Conservation (phyloP, 169 alveolate genomes). For the Plasmodium falciparum region DNA sequence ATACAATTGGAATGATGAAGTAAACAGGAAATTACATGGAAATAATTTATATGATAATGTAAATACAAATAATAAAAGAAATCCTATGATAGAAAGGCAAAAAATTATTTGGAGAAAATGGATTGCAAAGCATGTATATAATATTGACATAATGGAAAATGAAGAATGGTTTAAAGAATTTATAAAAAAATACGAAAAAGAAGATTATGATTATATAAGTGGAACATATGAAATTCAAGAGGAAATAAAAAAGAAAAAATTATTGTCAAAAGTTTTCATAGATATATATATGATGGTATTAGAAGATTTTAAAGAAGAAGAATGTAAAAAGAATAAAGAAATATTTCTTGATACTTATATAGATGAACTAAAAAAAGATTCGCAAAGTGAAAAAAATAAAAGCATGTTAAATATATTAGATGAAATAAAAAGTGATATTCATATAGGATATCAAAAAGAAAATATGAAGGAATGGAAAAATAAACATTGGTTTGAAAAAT, state of each 20-base stretch:
- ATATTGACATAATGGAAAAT: neutral
- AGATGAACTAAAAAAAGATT: neutral
- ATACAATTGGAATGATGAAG: neutral
- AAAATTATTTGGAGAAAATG: neutral
- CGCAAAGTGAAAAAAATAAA: neutral
- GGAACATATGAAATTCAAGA: neutral
- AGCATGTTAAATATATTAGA: neutral
- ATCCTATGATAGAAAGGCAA: neutral
- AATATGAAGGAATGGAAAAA: neutral
- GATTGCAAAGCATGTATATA: neutral
- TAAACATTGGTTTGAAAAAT: neutral
- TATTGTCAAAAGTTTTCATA: neutral
- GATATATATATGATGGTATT: neutral
- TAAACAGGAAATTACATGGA: neutral
- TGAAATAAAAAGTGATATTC: neutral
- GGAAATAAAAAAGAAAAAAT: neutral
- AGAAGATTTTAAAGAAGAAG: neutral
- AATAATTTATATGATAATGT: neutral
- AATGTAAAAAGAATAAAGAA: neutral
- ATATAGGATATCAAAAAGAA: neutral
- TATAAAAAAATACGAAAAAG: neutral
- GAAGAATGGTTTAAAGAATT: constrained; percentile 1
- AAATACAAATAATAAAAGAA: neutral
- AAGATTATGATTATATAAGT: neutral
- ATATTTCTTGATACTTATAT: neutral